Conservation (phyloP, 2,329 filamentous ascomycete genomes). For the Neonectria ditissima region DNA sequence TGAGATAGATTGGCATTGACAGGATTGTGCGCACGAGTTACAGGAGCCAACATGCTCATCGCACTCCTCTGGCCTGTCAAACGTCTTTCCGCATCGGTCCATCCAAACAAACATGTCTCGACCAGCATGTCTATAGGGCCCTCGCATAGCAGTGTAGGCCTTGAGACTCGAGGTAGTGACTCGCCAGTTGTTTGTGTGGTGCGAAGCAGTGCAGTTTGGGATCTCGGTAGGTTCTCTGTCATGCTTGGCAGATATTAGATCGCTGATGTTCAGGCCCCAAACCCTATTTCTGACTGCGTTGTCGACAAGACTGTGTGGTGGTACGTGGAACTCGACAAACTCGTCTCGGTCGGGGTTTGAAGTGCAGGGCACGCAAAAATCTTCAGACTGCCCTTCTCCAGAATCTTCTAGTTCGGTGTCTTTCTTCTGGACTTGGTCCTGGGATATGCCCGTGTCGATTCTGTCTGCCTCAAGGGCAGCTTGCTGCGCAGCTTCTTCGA, state of each 20-base stretch:
- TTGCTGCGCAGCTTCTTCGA: not conserved
- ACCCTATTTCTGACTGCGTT: conserved; percentile 16
- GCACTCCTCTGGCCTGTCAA: conserved; percentile 7
- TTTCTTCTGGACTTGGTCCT: not conserved
- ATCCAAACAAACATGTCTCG: conserved; percentile 47
- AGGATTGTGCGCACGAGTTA: conserved; percentile 18
- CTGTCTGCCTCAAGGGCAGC: too few relatives aligned
- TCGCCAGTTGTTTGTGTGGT: conserved; percentile 31
- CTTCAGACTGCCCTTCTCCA: not conserved
- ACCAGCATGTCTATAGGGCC: conserved; percentile 38
- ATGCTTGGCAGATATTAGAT: conserved; percentile 15
- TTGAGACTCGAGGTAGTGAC: conserved; percentile 45
- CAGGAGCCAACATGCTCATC: conserved; percentile 7
- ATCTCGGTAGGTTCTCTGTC: conserved; percentile 1
- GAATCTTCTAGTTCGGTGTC: not conserved
- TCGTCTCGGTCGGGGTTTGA: not conserved
- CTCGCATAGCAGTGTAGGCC: conserved; percentile 51
- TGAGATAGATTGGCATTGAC: too few relatives aligned
- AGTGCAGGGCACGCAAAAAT: not conserved
- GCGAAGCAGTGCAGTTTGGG: conserved; percentile 14
- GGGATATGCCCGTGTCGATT: not conserved
- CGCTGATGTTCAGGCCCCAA: conserved; percentile 21
- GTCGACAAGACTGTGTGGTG: conserved; percentile 20
- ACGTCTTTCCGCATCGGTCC: conserved; percentile 22
- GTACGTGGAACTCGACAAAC: not conserved